Conservation (phyloP, 2,329 filamentous ascomycete species). For the Trichoderma endophyticum region DNA sequence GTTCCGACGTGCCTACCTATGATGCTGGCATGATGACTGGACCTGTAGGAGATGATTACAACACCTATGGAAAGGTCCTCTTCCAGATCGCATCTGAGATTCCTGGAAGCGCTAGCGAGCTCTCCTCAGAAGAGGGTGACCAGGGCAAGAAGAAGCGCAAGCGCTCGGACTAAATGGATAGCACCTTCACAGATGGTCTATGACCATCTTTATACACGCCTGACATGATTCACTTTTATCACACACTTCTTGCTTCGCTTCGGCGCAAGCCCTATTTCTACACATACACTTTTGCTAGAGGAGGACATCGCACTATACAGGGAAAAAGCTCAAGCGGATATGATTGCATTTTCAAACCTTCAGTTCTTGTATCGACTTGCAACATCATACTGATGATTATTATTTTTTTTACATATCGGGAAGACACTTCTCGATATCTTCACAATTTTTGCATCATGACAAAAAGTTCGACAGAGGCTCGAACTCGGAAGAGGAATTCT, state of each 20-base stretch:
- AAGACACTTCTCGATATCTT: conserved; percentile 21
- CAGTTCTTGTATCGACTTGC: conserved; percentile 46
- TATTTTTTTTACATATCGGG: conserved; percentile 30
- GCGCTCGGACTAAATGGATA: conserved; percentile 57
- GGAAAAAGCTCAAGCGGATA: conserved; percentile 37
- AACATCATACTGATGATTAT: conserved; percentile 26
- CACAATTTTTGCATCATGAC: conserved; percentile 31
- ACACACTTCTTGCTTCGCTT: conserved; percentile 19
- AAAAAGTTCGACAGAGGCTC: conserved; percentile 26
- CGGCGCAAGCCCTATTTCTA: conserved; percentile 8
- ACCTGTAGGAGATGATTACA: conserved; percentile 58
- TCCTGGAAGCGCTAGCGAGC: conserved; percentile 61
- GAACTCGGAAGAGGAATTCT: conserved; percentile 19
- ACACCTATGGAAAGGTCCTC: conserved; percentile 69
- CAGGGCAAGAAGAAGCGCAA: conserved; percentile 65
- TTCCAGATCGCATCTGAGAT: conserved; percentile 77
- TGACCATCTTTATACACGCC: background rate
- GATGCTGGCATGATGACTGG: conserved; percentile 43
- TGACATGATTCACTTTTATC: conserved; percentile 18
- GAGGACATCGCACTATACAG: conserved; percentile 30
- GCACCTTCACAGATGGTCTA: background rate
- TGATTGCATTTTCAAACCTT: conserved; percentile 39
- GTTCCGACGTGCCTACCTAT: conserved; percentile 47
- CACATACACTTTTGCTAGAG: conserved; percentile 32
- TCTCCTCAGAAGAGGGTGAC: conserved; percentile 52